phyloP scores from a whole-genome alignment of 805 yeast species.

The Lipomyces orientalis region DNA sequence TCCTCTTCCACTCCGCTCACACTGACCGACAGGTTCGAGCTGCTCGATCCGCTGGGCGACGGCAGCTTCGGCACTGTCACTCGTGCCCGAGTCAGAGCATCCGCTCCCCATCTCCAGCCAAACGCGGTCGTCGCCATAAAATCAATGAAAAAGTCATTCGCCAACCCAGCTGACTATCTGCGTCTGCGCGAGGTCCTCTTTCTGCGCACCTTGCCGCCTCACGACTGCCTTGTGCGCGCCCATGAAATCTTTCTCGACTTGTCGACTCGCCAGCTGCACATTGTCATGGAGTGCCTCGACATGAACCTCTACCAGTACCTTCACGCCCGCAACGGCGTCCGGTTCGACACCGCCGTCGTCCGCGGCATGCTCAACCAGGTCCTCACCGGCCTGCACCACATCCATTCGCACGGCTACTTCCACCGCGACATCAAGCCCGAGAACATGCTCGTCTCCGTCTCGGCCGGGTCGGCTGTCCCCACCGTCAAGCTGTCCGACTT shows the following conservation, averaged over 20 bases:
- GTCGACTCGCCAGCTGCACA: conserved; percentile 63
- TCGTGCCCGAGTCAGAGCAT: conserved; percentile 34
- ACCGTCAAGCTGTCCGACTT: conserved; percentile 90
- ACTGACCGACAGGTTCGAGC: conserved; percentile 35
- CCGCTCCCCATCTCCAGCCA: conserved; percentile 16
- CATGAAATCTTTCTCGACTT: conserved; percentile 81
- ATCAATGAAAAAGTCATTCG: conserved; percentile 66
- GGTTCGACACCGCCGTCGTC: conserved; percentile 1
- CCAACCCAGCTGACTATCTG: conserved; percentile 60
- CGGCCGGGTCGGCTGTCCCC: conserved; percentile 49
- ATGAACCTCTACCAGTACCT: conserved; percentile 69
- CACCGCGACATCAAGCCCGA: conserved; percentile 97
- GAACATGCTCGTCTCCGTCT: conserved; percentile 67
- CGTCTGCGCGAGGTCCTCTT: conserved; percentile 48
- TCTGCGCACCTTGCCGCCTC: conserved; percentile 61
- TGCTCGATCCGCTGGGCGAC: conserved; percentile 40
- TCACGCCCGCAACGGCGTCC: conserved; percentile 10
- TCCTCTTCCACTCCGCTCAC: conserved; percentile 15
- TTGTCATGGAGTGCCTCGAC: conserved; percentile 88
- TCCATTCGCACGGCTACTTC: conserved; percentile 69
- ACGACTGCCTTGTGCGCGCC: conserved; percentile 72
- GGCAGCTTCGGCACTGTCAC: conserved; percentile 46
- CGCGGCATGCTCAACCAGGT: conserved; percentile 55
- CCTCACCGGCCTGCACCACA: conserved; percentile 78
- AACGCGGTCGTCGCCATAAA: conserved; percentile 71